These are phyloP conservation scores for Rosa rugosa DNA, from an alignment of 306 rosid species.

Conservation along the genomic window DNA sequence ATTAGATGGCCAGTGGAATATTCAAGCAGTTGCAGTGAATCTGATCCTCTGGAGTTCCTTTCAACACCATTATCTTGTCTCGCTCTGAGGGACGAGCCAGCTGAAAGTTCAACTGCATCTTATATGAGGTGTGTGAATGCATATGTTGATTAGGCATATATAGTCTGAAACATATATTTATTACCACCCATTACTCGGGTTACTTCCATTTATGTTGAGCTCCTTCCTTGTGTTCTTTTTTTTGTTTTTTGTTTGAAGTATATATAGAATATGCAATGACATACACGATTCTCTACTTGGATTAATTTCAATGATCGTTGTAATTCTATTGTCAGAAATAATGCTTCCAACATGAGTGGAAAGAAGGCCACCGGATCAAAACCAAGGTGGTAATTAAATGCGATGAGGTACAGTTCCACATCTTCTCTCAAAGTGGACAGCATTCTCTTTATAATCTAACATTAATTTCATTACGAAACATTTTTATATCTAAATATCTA, in stretches of 20 bases:
- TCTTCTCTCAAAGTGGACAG: neutral
- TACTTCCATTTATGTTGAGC: neutral
- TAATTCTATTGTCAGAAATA: neutral
- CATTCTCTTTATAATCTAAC: too few species aligned
- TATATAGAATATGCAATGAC: neutral
- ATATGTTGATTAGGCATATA: neutral
- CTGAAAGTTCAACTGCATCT: neutral
- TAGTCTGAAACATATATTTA: neutral
- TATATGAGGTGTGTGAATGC: neutral
- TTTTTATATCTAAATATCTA: neutral
- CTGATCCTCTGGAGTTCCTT: neutral
- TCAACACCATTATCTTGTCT: neutral
- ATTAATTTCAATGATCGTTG: neutral
- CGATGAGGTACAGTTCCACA: neutral
- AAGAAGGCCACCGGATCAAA: neutral
- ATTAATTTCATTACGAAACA: neutral
- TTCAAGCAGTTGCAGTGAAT: neutral
- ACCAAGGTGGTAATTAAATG: neutral
- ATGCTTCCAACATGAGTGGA: neutral
- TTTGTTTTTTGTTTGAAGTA: too few species aligned
- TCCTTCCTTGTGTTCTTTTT: neutral
- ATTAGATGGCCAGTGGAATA: neutral
- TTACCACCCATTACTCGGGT: neutral
- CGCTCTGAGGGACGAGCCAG: neutral
- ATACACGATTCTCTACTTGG: neutral